These are phyloP conservation scores for Prunus davidiana DNA, from an alignment of 306 rosid genomes.

Conservation along the genomic window DNA sequence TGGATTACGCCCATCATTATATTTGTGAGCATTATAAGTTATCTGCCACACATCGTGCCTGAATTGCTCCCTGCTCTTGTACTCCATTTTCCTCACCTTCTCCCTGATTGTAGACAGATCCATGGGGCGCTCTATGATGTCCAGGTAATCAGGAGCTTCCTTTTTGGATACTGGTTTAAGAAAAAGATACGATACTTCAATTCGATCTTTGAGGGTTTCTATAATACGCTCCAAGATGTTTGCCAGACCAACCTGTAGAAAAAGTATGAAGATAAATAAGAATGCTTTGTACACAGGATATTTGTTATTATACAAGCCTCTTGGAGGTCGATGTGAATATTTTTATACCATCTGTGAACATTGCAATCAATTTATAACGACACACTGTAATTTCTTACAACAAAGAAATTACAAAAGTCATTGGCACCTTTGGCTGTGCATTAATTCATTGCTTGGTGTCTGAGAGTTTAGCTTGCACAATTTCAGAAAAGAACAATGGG, in stretches of 20 bases:
- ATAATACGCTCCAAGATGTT: slow-evolving; percentile 91
- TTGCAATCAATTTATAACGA: no score
- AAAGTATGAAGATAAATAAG: neutral
- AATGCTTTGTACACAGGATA: neutral
- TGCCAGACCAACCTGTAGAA: slow-evolving; percentile 73
- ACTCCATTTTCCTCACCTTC: slow-evolving; percentile 83
- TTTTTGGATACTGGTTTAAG: slow-evolving; percentile 85
- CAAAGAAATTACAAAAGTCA: no score
- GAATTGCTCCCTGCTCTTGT: slow-evolving; percentile 87
- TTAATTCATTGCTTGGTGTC: no score
- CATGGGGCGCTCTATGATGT: slow-evolving; percentile 78
- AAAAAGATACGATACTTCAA: slow-evolving; percentile 69
- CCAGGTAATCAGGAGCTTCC: slow-evolving; percentile 90
- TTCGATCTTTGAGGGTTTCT: slow-evolving; percentile 59
- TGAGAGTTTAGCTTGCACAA: no score
- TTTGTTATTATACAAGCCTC: neutral
- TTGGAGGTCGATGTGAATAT: neutral
- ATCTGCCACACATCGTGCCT: slow-evolving; percentile 87
- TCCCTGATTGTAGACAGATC: slow-evolving; percentile 83
- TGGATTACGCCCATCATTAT: slow-evolving; percentile 80
- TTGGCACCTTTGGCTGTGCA: no score
- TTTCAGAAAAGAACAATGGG: no score
- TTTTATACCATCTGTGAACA: no score
- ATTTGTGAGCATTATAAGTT: slow-evolving; percentile 72
- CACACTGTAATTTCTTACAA: no score